phyloP scores from a whole-genome alignment of 2,329 filamentous ascomycete genomes.

The Penicillium sp. region DNA sequence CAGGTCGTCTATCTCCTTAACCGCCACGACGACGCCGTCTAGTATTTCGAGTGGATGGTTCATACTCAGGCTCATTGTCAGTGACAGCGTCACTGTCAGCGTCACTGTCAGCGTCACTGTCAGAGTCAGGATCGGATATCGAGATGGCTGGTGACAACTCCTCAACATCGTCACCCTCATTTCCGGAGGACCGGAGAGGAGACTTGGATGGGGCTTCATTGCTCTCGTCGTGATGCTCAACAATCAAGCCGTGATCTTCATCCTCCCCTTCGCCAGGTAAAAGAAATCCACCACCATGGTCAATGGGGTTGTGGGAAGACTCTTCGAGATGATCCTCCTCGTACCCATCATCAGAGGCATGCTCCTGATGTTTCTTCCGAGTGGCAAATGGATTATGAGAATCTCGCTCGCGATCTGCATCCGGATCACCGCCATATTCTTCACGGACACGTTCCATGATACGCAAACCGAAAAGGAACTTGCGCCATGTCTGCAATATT shows the following conservation, averaged over 20 bases:
- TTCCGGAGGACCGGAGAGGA: neutral
- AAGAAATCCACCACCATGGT: constrained; percentile 29
- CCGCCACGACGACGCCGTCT: constrained; percentile 18
- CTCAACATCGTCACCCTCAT: constrained; percentile 8
- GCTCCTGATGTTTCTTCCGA: constrained; percentile 12
- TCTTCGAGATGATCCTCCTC: constrained; percentile 16
- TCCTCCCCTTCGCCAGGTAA: constrained; percentile 26
- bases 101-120: constrained; percentile 13
- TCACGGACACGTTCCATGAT: constrained; percentile 73
- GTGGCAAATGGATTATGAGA: constrained; percentile 37
- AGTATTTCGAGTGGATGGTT: constrained; percentile 22
- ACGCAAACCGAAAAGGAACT: constrained; percentile 78
- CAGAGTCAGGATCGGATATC: constrained; percentile 9
- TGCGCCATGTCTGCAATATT: constrained; percentile 76
- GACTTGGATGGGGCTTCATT: neutral
- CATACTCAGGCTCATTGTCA: constrained; percentile 18
- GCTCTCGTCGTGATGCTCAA: constrained; percentile 20
- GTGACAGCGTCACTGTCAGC: constrained; percentile 8
- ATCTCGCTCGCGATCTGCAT: constrained; percentile 31
- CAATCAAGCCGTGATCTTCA: constrained; percentile 28
- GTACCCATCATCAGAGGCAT: constrained; percentile 5
- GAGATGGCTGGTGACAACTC: constrained; percentile 7
- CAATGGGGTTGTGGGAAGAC: constrained; percentile 15
- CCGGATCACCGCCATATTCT: constrained; percentile 65
- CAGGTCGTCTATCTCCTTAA: neutral